These are phyloP conservation scores for Gossypium laxum DNA, from an alignment of 441 rosid species.

Conservation along the genomic window DNA sequence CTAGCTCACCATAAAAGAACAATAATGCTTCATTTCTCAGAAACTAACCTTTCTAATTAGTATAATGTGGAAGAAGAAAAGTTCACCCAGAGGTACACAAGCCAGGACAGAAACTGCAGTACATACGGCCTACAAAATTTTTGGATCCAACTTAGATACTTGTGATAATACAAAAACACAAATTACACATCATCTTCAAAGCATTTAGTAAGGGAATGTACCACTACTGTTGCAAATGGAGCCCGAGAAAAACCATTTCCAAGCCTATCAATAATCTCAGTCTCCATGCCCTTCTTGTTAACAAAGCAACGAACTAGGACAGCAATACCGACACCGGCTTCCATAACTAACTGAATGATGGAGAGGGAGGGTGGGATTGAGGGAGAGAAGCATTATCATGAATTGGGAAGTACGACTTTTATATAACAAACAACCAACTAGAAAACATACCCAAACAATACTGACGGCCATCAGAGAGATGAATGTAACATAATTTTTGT, in stretches of 20 bases:
- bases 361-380: not conserved
- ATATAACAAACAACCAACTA: not conserved
- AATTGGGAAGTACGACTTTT: constrained; percentile 9
- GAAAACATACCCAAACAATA: constrained; percentile 52
- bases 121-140: constrained; percentile 40
- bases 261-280: constrained; percentile 60
- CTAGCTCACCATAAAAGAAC: constrained; percentile 1
- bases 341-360: constrained; percentile 36
- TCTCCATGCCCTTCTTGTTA: constrained; percentile 48
- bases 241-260: constrained; percentile 68
- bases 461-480: constrained; percentile 52
- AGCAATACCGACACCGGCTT: constrained; percentile 53
- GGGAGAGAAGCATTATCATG: constrained; percentile 14
- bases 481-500: constrained; percentile 49
- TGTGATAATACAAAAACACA: not conserved
- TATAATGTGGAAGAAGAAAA: constrained; percentile 54
- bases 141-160: constrained; percentile 18
- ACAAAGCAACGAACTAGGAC: constrained; percentile 58
- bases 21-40: not conserved
- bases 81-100: constrained; percentile 56
- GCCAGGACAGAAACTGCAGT: constrained; percentile 53
- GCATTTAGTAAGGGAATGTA: constrained; percentile 20
- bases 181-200: not conserved
- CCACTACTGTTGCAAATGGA: constrained; percentile 64
- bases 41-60: constrained; percentile 49